Evolutionary conservation across 2,329 filamentous ascomycete genomes (phyloP), one percentile per base, ranked within the genome.

Genomic region (Xylaria sp.): DNA sequence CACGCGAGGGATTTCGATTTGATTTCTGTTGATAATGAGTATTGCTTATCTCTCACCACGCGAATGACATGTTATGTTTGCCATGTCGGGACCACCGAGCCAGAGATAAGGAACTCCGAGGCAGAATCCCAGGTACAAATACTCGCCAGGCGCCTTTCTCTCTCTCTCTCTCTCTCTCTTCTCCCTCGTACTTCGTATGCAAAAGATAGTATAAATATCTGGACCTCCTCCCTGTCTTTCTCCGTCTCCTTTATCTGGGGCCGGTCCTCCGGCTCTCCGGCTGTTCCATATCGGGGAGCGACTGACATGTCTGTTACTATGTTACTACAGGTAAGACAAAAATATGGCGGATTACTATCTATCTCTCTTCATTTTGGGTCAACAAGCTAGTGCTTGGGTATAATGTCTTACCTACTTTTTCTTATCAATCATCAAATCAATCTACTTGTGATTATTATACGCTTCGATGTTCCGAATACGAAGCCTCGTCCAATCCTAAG

Each of bases 11-110:
- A 71, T 70, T 71, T 70, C 57, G 57, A 66, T 70, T 71, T 69
- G 68, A 69, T 73, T 73, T 71, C 63, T 29, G 72, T 73, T 74
- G 71, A 74, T 74, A 74, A 74, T 74, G 73, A 60, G 69, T 71
- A 72, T 72, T 70, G 59, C 68, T 72, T 70, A 71, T 73, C 69
- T 73, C 69, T 69, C 66, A 62, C 58, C 55, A 68, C 71, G 32
- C 53, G 62, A 67, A 65, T 68, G 63, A 67, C 50, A 62, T 65
- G 29, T 40, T 47, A 62, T 50, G 60, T 62, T 57, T 51, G 37
- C 50, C 18, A 29, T 32, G 61, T 65, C 60, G 61, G 55, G 42
- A 57, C 65, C 57, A 61, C 62, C 47, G 63, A 66, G 48, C 64
- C 64, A 68, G 67, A 72, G 71, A 72, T 72, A 73, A 73, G 71